Evolutionary conservation across 2,329 filamentous ascomycete genomes (phyloP).

Genomic region (Alternaria conjuncta): DNA sequence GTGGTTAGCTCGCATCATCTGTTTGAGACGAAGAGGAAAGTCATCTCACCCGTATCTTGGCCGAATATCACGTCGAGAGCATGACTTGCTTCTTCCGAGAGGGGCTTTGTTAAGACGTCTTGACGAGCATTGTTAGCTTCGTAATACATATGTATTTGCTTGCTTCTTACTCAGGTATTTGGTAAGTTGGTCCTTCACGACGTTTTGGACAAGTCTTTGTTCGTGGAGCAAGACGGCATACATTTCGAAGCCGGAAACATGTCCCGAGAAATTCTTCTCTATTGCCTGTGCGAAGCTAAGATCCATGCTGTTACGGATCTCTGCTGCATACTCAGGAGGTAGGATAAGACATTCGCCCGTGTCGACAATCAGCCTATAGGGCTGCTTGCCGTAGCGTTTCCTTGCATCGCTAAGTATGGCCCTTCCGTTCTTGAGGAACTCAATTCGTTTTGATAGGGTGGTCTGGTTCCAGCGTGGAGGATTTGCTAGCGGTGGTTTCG

Average conservation of each 20-base stretch:
- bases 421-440: neutral
- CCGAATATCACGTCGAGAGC: neutral
- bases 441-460: neutral
- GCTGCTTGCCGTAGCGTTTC: neutral
- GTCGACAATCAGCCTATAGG: neutral
- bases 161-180: neutral
- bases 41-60: neutral
- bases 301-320: neutral
- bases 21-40: neutral
- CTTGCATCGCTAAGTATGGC: neutral
- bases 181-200: neutral
- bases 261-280: neutral
- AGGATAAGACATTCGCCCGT: neutral
- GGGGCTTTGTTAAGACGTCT: neutral
- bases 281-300: neutral
- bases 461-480: neutral
- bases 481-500: neutral
- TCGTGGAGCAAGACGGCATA: neutral
- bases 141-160: too few species aligned
- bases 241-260: neutral
- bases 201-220: neutral
- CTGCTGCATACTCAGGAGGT: neutral
- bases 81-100: neutral
- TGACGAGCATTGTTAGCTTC: neutral
- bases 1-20: neutral